Percentiles rank a stretch among this genome's conserved stretches.
phyloP scores from a whole-genome alignment of 495 filamentous ascomycete genomes.

The Aspergillus sparsus region DNA sequence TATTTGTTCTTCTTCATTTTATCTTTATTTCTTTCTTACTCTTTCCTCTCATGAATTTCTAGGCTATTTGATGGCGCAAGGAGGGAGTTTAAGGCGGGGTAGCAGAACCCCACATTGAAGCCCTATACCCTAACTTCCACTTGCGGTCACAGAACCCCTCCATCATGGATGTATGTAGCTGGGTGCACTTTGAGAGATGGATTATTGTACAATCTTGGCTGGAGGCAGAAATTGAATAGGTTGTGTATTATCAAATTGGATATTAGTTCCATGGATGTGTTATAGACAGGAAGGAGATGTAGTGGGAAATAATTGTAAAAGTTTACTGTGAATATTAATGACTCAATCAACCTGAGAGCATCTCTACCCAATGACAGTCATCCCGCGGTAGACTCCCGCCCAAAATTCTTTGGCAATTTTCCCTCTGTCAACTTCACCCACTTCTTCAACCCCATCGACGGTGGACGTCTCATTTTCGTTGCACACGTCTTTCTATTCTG shows the following conservation, averaged over 20 bases:
- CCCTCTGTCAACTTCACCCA: constrained; percentile 32
- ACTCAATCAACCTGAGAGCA: constrained; percentile 5
- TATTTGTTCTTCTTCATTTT: not conserved
- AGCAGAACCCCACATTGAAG: constrained; percentile 33
- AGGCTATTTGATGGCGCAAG: not conserved
- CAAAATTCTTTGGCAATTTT: constrained; percentile 41
- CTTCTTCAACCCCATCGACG: constrained; percentile 17
- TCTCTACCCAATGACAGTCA: constrained; percentile 35
- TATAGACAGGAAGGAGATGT: not conserved
- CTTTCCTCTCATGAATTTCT: not conserved
- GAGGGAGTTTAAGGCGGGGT: constrained; percentile 15
- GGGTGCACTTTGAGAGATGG: not conserved
- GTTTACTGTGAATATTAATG: constrained; percentile 3
- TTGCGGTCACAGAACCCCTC: not conserved
- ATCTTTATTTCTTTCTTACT: not conserved
- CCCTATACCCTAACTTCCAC: constrained; percentile 47
- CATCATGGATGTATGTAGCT: constrained; percentile 3
- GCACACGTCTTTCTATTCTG: not conserved
- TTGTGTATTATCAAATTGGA: not conserved
- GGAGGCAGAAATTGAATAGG: not conserved
- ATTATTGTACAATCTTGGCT: constrained; percentile 2
- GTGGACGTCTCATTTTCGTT: constrained; percentile 12
- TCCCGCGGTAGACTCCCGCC: constrained; percentile 35
- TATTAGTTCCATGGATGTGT: not conserved
- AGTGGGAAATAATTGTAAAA: not conserved